Evolutionary conservation across 768 basidiomycete genomes (phyloP).

Genomic region (Botryobasidium botryosum): DNA sequence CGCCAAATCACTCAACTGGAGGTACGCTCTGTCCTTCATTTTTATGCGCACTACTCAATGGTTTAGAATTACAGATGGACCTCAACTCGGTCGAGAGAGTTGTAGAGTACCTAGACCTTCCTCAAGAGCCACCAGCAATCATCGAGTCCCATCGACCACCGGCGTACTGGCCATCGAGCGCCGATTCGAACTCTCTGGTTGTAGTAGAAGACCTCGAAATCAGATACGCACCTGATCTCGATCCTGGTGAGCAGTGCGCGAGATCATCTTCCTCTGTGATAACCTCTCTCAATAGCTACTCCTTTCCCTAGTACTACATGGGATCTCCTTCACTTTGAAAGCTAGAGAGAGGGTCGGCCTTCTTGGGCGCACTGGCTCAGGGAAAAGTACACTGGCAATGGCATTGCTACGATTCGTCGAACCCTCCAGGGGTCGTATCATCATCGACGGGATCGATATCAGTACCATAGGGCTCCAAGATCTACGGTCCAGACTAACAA

Average conservation of each 20-base stretch:
- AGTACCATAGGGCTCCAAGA: constrained; percentile 73
- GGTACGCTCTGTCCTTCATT: constrained; percentile 28
- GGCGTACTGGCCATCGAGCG: constrained; percentile 82
- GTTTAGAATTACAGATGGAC: no score
- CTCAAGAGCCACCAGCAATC: constrained; percentile 66
- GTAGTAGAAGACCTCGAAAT: constrained; percentile 58
- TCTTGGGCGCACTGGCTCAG: constrained; percentile 61
- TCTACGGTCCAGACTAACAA: constrained; percentile 42
- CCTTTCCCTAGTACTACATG: constrained; percentile 56
- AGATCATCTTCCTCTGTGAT: neutral
- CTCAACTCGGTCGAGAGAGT: constrained; percentile 69
- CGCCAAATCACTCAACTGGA: constrained; percentile 41
- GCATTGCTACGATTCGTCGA: constrained; percentile 78
- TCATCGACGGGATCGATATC: constrained; percentile 81
- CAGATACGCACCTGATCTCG: constrained; percentile 24
- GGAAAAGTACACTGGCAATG: constrained; percentile 52
- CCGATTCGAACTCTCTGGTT: constrained; percentile 40
- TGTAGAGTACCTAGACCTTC: constrained; percentile 78
- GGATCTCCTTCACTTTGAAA: constrained; percentile 56
- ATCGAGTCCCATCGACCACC: constrained; percentile 64
- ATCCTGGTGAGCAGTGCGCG: constrained; percentile 11
- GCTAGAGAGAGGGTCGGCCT: constrained; percentile 63
- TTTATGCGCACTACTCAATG: no score
- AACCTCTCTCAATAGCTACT: constrained; percentile 59
- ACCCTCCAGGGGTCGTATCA: constrained; percentile 52